Conservation (phyloP, 257 asterid species). For the Fraxinus cuspidata region DNA sequence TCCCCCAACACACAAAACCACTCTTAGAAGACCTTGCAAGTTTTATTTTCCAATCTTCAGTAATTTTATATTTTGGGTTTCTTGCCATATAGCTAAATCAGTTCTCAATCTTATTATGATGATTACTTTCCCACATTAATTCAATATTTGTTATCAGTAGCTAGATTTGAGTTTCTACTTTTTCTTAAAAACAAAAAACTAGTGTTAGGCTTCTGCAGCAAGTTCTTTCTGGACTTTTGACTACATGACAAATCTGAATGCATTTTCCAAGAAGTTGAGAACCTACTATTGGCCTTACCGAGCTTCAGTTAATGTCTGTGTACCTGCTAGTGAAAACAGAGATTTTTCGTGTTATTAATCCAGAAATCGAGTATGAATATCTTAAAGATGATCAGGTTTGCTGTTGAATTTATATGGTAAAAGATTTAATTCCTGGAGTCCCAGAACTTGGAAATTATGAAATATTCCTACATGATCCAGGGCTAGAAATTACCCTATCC, state of each 20-base stretch:
- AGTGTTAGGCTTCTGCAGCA: not conserved
- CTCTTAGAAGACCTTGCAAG: not conserved
- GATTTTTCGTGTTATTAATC: not conserved
- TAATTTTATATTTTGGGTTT: not conserved
- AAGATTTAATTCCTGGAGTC: not conserved
- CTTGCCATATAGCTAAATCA: not conserved
- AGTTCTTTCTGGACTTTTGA: not conserved
- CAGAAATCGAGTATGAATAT: not conserved
- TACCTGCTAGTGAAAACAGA: not conserved
- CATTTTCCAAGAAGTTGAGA: not conserved
- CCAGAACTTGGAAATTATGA: not conserved
- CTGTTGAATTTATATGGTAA: not conserved
- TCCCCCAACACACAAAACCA: not conserved
- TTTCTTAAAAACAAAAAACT: not conserved
- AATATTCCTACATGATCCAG: not conserved
- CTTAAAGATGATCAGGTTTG: not conserved
- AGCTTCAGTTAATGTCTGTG: not conserved
- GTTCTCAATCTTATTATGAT: not conserved
- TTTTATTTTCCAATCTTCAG: not conserved
- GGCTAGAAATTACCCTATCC: not conserved
- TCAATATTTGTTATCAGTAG: not conserved
- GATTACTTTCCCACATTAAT: not conserved
- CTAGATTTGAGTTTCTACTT: not conserved
- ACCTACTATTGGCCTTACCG: not conserved
- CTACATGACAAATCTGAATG: not conserved